phyloP scores from a whole-genome alignment of 768 basidiomycete species.

The Fistulinella prunicolor region DNA sequence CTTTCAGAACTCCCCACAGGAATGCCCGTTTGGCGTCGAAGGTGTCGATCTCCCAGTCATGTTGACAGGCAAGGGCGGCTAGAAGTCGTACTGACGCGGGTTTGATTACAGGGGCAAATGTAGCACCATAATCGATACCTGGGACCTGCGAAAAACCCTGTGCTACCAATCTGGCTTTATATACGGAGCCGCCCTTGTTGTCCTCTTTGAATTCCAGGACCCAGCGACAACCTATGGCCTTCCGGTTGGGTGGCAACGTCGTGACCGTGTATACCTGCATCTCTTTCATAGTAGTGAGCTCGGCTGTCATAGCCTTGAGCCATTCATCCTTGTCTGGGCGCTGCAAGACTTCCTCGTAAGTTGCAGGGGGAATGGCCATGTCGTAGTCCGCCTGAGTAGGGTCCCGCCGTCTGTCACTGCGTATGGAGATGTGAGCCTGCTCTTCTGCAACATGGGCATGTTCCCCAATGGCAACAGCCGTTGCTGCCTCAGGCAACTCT shows the following conservation, averaged over 20 bases:
- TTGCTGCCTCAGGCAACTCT: too few relatives aligned
- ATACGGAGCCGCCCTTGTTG: background rate
- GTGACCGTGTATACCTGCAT: background rate
- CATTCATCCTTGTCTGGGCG: background rate
- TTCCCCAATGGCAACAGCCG: too few relatives aligned
- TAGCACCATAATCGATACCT: background rate
- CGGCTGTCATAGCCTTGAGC: background rate
- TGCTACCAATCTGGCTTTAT: background rate
- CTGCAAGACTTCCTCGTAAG: background rate
- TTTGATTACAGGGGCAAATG: background rate
- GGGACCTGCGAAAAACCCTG: background rate
- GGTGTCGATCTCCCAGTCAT: too few relatives aligned
- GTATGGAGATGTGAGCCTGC: background rate
- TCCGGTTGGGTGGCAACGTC: background rate
- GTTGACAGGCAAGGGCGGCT: too few relatives aligned
- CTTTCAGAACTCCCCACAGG: background rate
- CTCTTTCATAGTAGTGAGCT: background rate
- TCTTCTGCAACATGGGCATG: background rate
- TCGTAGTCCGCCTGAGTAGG: background rate
- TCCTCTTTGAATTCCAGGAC: conserved; percentile 3
- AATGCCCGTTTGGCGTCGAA: background rate
- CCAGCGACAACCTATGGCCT: background rate
- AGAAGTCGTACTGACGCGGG: background rate
- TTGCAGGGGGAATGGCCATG: background rate
- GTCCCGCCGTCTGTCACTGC: background rate